Evolutionary conservation across 1,284 basidiomycete genomes (phyloP).

Genomic region (Rhodotorula sp.): DNA sequence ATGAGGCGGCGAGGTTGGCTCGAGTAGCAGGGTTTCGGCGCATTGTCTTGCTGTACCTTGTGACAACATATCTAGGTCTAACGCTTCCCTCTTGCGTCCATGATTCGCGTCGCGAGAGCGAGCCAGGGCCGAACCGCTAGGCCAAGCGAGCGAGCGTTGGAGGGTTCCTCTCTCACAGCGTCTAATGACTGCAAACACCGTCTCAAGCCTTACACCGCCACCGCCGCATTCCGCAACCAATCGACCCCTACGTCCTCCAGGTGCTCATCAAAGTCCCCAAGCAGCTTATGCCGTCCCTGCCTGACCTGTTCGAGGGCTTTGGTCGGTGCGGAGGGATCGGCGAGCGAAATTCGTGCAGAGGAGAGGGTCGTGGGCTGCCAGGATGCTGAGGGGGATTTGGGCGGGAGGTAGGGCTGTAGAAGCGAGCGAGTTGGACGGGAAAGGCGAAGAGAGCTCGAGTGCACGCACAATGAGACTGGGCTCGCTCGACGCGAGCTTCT

Average conservation of each 20-base stretch:
- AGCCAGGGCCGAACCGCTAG: background rate
- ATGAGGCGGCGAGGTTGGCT: slow-evolving; percentile 1
- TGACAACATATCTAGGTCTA: too few relatives aligned
- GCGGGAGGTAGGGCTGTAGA: slow-evolving; percentile 21
- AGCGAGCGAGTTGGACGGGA: background rate
- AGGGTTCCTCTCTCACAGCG: background rate
- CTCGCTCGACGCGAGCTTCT: slow-evolving; percentile 55
- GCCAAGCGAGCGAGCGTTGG: too few relatives aligned
- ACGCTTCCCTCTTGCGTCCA: too few relatives aligned
- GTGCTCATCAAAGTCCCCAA: slow-evolving; percentile 76
- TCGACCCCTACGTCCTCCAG: slow-evolving; percentile 68
- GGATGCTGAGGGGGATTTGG: slow-evolving; percentile 1
- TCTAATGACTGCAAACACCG: too few relatives aligned
- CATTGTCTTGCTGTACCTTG: background rate
- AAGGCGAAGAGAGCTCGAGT: background rate
- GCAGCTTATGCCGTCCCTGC: slow-evolving; percentile 56
- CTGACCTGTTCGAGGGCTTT: slow-evolving; percentile 58
- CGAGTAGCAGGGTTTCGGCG: background rate
- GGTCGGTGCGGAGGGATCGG: slow-evolving; percentile 51
- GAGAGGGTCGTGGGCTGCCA: slow-evolving; percentile 49
- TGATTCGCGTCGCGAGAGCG: too few relatives aligned
- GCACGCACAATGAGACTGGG: slow-evolving; percentile 60
- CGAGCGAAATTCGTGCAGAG: slow-evolving; percentile 50
- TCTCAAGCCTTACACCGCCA: slow-evolving; percentile 1
- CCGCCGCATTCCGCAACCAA: slow-evolving; percentile 39